Percentiles rank a stretch among this genome's conserved stretches.
These are phyloP conservation scores for Stellera chamaejasme DNA, from an alignment of 345 rosid species.

Conservation along the genomic window DNA sequence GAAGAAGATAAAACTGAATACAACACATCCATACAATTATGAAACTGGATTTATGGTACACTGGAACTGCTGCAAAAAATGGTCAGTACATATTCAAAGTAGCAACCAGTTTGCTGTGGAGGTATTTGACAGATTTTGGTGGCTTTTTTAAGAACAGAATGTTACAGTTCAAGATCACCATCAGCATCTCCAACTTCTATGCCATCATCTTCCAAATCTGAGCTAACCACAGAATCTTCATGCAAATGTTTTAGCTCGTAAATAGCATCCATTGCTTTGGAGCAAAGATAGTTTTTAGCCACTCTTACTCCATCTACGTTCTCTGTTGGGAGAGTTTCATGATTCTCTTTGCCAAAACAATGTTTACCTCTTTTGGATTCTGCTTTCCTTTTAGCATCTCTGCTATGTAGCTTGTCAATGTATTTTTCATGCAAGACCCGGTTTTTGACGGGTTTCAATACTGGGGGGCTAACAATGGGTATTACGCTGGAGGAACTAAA, in stretches of 20 bases:
- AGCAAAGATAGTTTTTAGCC: slow-evolving; percentile 44
- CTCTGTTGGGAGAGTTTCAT: slow-evolving; percentile 14
- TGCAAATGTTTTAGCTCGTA: slow-evolving; percentile 43
- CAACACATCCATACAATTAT: not conserved
- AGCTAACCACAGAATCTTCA: slow-evolving; percentile 15
- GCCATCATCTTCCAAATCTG: slow-evolving; percentile 25
- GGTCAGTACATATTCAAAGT: not conserved
- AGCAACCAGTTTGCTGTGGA: not conserved
- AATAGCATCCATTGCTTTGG: slow-evolving; percentile 53
- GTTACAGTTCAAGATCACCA: slow-evolving; percentile 27
- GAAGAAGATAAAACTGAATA: not conserved
- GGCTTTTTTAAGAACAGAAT: not conserved
- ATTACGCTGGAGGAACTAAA: slow-evolving; percentile 20
- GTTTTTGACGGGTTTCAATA: slow-evolving; percentile 56
- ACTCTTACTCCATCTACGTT: slow-evolving; percentile 34
- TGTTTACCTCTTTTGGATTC: slow-evolving; percentile 17
- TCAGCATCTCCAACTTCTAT: slow-evolving; percentile 19
- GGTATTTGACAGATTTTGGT: not conserved
- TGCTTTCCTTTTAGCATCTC: slow-evolving; percentile 77
- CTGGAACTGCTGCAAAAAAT: too few species aligned
- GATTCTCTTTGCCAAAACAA: slow-evolving; percentile 37
- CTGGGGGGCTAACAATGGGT: slow-evolving; percentile 49
- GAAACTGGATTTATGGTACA: not conserved
- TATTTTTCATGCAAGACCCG: slow-evolving; percentile 72
- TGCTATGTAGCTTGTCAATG: slow-evolving; percentile 55